Percentiles rank a stretch among this genome's conserved stretches.
These are phyloP conservation scores for Trifolium subterraneum DNA, from an alignment of 306 rosid genomes.

Conservation along the genomic window DNA sequence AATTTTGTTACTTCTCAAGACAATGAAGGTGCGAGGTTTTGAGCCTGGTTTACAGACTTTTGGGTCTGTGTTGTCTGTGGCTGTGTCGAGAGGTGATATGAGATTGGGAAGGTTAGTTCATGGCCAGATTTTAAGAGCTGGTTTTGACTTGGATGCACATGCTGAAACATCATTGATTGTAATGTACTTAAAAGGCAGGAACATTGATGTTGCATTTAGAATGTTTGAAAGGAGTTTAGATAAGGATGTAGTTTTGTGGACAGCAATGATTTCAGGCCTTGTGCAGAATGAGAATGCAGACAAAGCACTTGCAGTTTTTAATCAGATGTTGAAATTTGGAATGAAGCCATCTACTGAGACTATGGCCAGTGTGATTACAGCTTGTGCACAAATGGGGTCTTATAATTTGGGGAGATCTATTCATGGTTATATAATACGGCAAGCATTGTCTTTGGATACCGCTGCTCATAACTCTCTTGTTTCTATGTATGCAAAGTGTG, in stretches of 20 bases:
- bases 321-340: conserved; percentile 56
- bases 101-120: conserved; percentile 68
- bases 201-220: conserved; percentile 55
- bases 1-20: conserved; percentile 50
- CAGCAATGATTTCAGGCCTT: conserved; percentile 88
- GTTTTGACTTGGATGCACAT: conserved; percentile 59
- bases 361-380: conserved; percentile 67
- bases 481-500: conserved; percentile 79
- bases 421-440: conserved; percentile 66
- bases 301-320: conserved; percentile 57
- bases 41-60: conserved; percentile 63
- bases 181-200: conserved; percentile 65
- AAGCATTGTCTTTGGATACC: conserved; percentile 53
- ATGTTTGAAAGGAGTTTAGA: conserved; percentile 53
- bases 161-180: conserved; percentile 63
- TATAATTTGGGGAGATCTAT: conserved; percentile 58
- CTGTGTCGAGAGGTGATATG: conserved; percentile 52
- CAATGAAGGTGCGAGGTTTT: conserved; percentile 54
- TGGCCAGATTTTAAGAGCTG: conserved; percentile 67
- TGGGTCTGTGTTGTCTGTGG: conserved; percentile 55
- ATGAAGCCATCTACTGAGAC: conserved; percentile 67
- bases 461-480: conserved; percentile 78
- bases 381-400: conserved; percentile 69
- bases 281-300: conserved; percentile 63
- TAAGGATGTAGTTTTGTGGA: conserved; percentile 74